Evolutionary conservation across 306 rosid genomes (phyloP), one percentile per base, ranked within the genome.

Genomic region (Chamaecrista fasciculata): DNA sequence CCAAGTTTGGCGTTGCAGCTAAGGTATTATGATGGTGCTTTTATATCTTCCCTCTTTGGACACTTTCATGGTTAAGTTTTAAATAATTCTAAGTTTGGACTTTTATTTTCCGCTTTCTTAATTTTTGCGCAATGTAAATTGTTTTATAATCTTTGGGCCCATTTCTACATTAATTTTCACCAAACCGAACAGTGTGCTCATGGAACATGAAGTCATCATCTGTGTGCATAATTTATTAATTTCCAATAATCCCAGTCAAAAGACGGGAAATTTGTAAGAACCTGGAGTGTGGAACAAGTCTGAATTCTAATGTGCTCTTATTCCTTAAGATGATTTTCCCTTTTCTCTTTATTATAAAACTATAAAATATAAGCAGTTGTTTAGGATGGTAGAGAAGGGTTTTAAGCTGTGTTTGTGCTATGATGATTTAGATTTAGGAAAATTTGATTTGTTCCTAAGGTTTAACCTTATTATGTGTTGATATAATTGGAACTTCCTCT

Each of bases 1-100:
- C 92, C 24, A 90, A 90, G 81, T 80, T 86, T 78, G 98, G 97
- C 67, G 69, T 78, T 72, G 96, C 96, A 67, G 73, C 79, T 6
- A 93, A 93, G 98, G 98, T 93, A 83, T 18, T 70, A 39, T 31
- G 16, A 9, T 77, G 12, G 47, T 40, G 12, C n/a, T 40, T 52
- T 42, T 36, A 25, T 19, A 5, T 46, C 4, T 24, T 53, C 10
- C 33, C 56, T 16, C 29, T 57, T 28, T 59, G 8, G n/a, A 33
- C 52, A 62, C 21, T 48, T 58, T 68, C 55, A 36, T 37, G 5
- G 44, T 67, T 61, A 37, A 56, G 46, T 72, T 37, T 51, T 66
- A 33, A 60, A 60, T 31, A 40, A 4, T 34, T 7, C 40, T 34
- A 34, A 1, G 11, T 28, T 28, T 28, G 33, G 33, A 28, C 2